Conservation (phyloP, 1,284 basidiomycete genomes). For the Cutaneotrichosporon daszewskae region DNA sequence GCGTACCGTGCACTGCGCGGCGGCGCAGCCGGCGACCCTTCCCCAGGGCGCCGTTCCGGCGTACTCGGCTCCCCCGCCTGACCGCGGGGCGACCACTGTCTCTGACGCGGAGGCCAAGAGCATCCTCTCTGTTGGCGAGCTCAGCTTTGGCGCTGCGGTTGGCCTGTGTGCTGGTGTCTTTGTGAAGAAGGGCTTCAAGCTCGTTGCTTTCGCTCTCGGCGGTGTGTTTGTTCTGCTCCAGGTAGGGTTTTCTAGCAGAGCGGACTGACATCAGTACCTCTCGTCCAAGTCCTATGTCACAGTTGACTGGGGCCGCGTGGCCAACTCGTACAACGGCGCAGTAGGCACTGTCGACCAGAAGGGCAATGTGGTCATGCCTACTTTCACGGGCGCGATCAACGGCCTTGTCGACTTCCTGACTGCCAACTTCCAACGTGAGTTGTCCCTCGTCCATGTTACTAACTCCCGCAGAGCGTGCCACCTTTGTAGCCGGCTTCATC, state of each 20-base stretch:
- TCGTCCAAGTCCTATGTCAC: conserved; percentile 62
- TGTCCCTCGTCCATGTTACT: not conserved
- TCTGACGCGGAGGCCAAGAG: conserved; percentile 54
- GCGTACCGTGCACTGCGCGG: conserved; percentile 11
- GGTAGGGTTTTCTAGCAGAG: conserved; percentile 51
- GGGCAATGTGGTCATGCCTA: conserved; percentile 58
- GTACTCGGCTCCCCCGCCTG: not conserved
- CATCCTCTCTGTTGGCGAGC: conserved; percentile 69
- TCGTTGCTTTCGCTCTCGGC: conserved; percentile 74
- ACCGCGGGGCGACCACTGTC: conserved; percentile 1
- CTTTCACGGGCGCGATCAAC: conserved; percentile 60
- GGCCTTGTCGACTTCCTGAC: conserved; percentile 80
- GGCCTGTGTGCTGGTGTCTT: conserved; percentile 89
- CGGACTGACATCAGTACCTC: conserved; percentile 58
- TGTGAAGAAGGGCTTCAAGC: conserved; percentile 84
- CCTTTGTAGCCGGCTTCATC: conserved; percentile 52
- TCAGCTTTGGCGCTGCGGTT: conserved; percentile 79
- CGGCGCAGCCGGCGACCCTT: not conserved
- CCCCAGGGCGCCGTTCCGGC: not conserved
- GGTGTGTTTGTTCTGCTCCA: conserved; percentile 81
- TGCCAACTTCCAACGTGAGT: conserved; percentile 75
- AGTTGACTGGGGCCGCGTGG: conserved; percentile 69
- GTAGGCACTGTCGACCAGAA: conserved; percentile 61
- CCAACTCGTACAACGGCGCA: conserved; percentile 59
- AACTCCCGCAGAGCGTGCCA: conserved; percentile 45